Percentiles rank a stretch among this genome's conserved stretches.
Evolutionary conservation across 2,329 filamentous ascomycete species (phyloP).

Genomic region (Pseudomassariella vexata): DNA sequence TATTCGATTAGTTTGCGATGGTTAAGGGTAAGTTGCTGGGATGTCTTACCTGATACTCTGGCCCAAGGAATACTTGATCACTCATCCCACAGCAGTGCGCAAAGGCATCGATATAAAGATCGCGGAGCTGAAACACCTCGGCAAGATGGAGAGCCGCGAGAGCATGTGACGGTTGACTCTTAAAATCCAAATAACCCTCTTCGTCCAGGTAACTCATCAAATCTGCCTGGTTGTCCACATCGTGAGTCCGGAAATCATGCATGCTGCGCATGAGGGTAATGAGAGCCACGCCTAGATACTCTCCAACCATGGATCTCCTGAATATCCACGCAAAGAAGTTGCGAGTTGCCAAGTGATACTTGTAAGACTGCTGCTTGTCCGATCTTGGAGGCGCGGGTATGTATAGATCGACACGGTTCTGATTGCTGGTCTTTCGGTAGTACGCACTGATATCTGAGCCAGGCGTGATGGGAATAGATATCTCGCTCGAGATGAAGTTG

Average conservation of each 20-base stretch:
- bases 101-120: slow-evolving; percentile 70
- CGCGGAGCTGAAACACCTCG: slow-evolving; percentile 56
- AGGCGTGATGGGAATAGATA: slow-evolving; percentile 21
- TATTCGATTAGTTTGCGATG: too few species aligned
- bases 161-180: slow-evolving; percentile 61
- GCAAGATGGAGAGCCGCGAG: slow-evolving; percentile 62
- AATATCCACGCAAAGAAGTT: slow-evolving; percentile 73
- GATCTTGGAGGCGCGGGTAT: slow-evolving; percentile 57
- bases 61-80: slow-evolving; percentile 47
- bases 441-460: too few species aligned
- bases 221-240: slow-evolving; percentile 53
- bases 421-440: slow-evolving; percentile 22
- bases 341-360: slow-evolving; percentile 62
- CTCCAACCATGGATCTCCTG: slow-evolving; percentile 60
- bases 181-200: slow-evolving; percentile 64
- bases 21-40: slow-evolving; percentile 15
- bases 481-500: slow-evolving; percentile 35
- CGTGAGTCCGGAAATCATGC: slow-evolving; percentile 50
- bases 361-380: slow-evolving; percentile 48
- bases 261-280: slow-evolving; percentile 61
- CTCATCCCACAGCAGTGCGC: slow-evolving; percentile 76
- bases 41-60: slow-evolving; percentile 55
- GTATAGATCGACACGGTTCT: slow-evolving; percentile 58
- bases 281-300: slow-evolving; percentile 58
- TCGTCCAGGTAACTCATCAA: slow-evolving; percentile 61